Evolutionary conservation across 2,329 filamentous ascomycete genomes (phyloP).

Genomic region (Thielaviopsis ethacetica): DNA sequence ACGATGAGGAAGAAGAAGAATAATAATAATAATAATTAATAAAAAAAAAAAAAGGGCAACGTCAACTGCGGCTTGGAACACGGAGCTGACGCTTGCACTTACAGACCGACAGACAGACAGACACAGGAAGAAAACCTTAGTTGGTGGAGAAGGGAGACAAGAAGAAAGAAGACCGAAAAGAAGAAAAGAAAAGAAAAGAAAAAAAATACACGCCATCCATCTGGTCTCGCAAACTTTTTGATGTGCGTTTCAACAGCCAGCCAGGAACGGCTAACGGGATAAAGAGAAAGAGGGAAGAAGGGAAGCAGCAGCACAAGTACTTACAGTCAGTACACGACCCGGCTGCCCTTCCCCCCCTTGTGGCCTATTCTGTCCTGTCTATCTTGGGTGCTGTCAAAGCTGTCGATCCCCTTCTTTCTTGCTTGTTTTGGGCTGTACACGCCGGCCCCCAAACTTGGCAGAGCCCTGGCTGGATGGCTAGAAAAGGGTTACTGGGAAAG

Average conservation of each 20-base stretch:
- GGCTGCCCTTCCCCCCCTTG: not conserved
- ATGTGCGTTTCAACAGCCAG: not conserved
- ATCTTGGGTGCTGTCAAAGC: not conserved
- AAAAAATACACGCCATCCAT: not conserved
- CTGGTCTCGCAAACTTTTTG: not conserved
- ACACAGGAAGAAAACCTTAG: not conserved
- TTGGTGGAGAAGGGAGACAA: not conserved
- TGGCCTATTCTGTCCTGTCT: not conserved
- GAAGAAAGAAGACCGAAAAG: not conserved
- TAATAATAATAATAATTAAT: no score
- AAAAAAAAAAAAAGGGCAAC: not conserved
- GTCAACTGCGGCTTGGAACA: not conserved
- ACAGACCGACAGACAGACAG: no score
- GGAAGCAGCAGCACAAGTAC: not conserved
- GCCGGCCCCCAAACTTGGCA: no score
- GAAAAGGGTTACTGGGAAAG: no score
- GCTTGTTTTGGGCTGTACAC: no score
- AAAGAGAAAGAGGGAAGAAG: not conserved
- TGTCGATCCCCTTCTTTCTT: not conserved
- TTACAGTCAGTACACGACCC: no score
- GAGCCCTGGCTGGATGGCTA: no score
- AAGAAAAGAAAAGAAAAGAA: not conserved
- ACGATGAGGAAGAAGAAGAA: no score
- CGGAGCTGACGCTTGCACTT: not conserved
- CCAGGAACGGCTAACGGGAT: not conserved